Conservation (phyloP, 2,329 filamentous ascomycete species). For the Xylariaceae sp. region DNA sequence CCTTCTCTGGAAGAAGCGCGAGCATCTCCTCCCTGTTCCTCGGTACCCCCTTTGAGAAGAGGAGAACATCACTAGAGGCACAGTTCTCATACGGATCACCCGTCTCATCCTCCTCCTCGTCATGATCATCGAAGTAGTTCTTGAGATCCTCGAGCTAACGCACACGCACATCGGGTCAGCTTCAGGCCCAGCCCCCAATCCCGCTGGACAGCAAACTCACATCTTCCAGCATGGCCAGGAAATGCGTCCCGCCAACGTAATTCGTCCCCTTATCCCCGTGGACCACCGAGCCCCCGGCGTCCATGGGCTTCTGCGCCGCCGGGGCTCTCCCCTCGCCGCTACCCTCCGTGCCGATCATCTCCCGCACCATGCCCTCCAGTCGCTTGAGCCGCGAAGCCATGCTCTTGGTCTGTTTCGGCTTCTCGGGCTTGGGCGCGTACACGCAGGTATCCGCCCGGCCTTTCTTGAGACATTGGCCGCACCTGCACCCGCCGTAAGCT, state of each 20-base stretch:
- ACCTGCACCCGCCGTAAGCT: too few species aligned
- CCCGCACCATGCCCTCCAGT: slow-evolving; percentile 54
- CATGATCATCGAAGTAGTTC: slow-evolving; percentile 49
- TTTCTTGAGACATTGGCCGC: slow-evolving; percentile 40
- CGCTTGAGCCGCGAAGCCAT: slow-evolving; percentile 52
- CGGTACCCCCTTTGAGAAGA: slow-evolving; percentile 35
- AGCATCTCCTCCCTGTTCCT: slow-evolving; percentile 43
- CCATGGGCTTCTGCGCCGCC: slow-evolving; percentile 6
- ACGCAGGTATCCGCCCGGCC: slow-evolving; percentile 40
- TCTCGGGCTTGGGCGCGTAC: slow-evolving; percentile 44
- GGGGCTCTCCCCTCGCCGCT: background rate
- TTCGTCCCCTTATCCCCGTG: slow-evolving; percentile 38
- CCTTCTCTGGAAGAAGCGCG: slow-evolving; percentile 40
- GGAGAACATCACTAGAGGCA: slow-evolving; percentile 38
- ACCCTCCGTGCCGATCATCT: slow-evolving; percentile 44
- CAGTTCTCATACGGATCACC: slow-evolving; percentile 26
- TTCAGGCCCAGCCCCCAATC: background rate
- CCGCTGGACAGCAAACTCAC: slow-evolving; percentile 32
- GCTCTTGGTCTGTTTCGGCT: slow-evolving; percentile 38
- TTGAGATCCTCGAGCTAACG: slow-evolving; percentile 55
- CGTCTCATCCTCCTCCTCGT: slow-evolving; percentile 28
- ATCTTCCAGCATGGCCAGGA: slow-evolving; percentile 57
- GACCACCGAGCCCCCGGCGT: slow-evolving; percentile 37
- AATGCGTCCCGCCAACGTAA: slow-evolving; percentile 57
- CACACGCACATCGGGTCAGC: too few species aligned